Conservation (phyloP, 371 early-diverging fungal species). For the Smittium mucronatum region DNA sequence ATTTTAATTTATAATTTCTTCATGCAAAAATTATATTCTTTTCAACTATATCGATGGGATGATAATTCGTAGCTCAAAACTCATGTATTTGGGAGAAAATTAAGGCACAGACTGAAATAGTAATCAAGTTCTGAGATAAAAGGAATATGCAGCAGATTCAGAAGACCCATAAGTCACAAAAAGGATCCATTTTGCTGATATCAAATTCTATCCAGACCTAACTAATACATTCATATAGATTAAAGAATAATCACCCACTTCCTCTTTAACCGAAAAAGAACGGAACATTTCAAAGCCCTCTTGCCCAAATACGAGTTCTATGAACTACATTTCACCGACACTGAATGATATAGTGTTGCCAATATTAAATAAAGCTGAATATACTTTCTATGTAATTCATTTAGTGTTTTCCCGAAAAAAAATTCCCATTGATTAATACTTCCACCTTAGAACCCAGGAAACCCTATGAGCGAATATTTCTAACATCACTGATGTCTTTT, state of each 20-base stretch:
- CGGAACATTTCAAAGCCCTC: not conserved
- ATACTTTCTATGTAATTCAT: not conserved
- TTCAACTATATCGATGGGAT: not conserved
- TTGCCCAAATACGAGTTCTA: not conserved
- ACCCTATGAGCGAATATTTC: not conserved
- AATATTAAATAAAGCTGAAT: not conserved
- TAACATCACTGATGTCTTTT: not conserved
- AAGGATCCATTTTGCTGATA: not conserved
- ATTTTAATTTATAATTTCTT: not conserved
- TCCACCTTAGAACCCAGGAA: not conserved
- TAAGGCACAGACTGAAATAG: not conserved
- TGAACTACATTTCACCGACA: not conserved
- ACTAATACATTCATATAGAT: not conserved
- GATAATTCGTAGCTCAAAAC: not conserved
- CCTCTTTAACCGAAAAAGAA: not conserved
- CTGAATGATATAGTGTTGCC: not conserved
- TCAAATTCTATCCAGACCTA: not conserved
- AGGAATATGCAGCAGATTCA: not conserved
- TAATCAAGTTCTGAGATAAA: not conserved
- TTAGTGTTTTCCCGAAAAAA: not conserved
- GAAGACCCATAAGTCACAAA: not conserved
- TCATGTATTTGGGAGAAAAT: not conserved
- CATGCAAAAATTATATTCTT: not conserved
- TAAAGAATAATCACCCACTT: not conserved
- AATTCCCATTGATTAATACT: not conserved